Evolutionary conservation across 1,139 yeast species (phyloP).

Genomic region (Hansenula anomala): DNA sequence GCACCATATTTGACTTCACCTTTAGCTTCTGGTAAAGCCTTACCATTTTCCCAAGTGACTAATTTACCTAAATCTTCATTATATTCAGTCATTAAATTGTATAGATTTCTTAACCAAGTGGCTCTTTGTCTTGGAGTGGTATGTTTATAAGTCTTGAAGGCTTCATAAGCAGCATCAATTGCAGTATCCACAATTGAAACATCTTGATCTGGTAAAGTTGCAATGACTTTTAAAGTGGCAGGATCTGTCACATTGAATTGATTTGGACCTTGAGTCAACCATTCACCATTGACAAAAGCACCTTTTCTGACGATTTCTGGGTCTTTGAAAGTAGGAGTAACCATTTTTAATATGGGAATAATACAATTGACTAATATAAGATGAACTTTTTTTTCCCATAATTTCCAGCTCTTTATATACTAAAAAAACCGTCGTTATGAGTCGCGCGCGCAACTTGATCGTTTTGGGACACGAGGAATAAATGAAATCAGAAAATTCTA

Average conservation of each 20-base stretch:
- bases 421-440: too few relatives aligned
- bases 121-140: conserved; percentile 66
- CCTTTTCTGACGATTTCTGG: conserved; percentile 51
- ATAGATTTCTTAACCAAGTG: conserved; percentile 57
- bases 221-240: conserved; percentile 57
- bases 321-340: conserved; percentile 35
- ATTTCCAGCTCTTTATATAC: too few relatives aligned
- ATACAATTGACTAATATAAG: not conserved
- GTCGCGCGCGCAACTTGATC: too few relatives aligned
- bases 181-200: conserved; percentile 51
- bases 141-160: conserved; percentile 55
- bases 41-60: conserved; percentile 80
- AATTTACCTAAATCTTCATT: conserved; percentile 70
- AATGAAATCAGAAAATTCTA: too few relatives aligned
- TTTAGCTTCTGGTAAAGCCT: conserved; percentile 66
- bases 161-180: conserved; percentile 52
- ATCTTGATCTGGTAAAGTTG: conserved; percentile 49
- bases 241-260: conserved; percentile 73
- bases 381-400: not conserved
- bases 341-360: conserved; percentile 8
- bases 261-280: conserved; percentile 52
- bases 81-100: conserved; percentile 58
- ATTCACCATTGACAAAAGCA: conserved; percentile 68
- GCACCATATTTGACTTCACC: conserved; percentile 81
- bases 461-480: too few relatives aligned